Percentiles rank a stretch among this genome's conserved stretches.
These are phyloP conservation scores for Coniochaeta prunicola DNA, from an alignment of 2,329 filamentous ascomycete genomes.

Conservation along the genomic window DNA sequence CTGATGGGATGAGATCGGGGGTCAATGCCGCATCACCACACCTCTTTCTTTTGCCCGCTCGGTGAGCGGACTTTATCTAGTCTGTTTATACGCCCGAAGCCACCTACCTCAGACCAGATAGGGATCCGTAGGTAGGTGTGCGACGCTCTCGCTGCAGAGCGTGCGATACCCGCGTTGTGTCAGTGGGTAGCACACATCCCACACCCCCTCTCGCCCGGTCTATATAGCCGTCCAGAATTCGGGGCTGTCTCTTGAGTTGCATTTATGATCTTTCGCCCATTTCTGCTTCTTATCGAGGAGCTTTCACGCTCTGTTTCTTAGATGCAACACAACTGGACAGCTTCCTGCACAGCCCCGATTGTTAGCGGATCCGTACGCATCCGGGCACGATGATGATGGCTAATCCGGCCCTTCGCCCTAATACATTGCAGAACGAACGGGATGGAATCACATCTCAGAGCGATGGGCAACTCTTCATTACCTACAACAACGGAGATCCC, in stretches of 20 bases:
- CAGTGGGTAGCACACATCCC: neutral
- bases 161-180: neutral
- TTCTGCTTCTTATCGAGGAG: neutral
- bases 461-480: neutral
- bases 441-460: neutral
- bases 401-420: neutral
- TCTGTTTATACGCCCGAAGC: neutral
- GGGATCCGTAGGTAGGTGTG: neutral
- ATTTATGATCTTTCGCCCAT: neutral
- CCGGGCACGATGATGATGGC: neutral
- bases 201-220: neutral
- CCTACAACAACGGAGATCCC: neutral
- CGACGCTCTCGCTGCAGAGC: neutral
- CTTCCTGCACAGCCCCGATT: neutral
- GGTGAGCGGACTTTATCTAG: neutral
- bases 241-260: neutral
- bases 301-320: neutral
- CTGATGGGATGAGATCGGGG: neutral
- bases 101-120: neutral
- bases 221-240: neutral
- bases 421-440: neutral
- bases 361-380: neutral
- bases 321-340: neutral
- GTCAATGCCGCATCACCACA: neutral
- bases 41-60: neutral